phyloP scores from a whole-genome alignment of 1,284 basidiomycete species.

The Malassezia japonica region DNA sequence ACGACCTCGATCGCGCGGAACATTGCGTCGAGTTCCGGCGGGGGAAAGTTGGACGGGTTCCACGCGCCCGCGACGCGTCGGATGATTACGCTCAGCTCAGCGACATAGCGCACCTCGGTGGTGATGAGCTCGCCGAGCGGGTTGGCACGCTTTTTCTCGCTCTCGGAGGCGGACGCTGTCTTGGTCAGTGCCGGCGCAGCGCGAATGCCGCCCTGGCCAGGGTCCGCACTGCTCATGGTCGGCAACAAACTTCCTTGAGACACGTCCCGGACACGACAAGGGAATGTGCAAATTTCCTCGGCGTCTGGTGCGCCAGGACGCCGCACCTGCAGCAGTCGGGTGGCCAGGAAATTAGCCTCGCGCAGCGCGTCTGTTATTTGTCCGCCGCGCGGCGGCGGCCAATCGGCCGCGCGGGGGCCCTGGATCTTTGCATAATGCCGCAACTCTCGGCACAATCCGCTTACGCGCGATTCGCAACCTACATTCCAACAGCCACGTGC shows the following conservation, averaged over 20 bases:
- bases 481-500: background rate
- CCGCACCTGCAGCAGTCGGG: too few species aligned
- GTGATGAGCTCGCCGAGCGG: constrained; percentile 85
- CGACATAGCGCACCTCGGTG: constrained; percentile 86
- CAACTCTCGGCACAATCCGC: too few species aligned
- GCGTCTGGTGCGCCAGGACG: too few species aligned
- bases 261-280: too few species aligned
- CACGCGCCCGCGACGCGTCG: constrained; percentile 95
- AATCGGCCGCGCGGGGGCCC: too few species aligned
- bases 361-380: too few species aligned
- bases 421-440: too few species aligned
- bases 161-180: background rate
- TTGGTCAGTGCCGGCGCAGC: background rate
- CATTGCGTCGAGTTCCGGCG: constrained; percentile 80
- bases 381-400: too few species aligned
- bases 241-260: too few species aligned
- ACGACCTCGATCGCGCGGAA: constrained; percentile 84
- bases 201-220: background rate
- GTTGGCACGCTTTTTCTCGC: constrained; percentile 52
- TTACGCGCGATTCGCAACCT: too few species aligned
- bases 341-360: too few species aligned
- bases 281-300: too few species aligned
- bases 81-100: constrained; percentile 77
- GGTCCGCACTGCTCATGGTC: background rate
- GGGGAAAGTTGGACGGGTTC: constrained; percentile 88